A percentile compares a stretch with the other conserved stretches of the same genome.
Conservation (phyloP, 805 yeast species). For the Hanseniaspora clermontiae region DNA sequence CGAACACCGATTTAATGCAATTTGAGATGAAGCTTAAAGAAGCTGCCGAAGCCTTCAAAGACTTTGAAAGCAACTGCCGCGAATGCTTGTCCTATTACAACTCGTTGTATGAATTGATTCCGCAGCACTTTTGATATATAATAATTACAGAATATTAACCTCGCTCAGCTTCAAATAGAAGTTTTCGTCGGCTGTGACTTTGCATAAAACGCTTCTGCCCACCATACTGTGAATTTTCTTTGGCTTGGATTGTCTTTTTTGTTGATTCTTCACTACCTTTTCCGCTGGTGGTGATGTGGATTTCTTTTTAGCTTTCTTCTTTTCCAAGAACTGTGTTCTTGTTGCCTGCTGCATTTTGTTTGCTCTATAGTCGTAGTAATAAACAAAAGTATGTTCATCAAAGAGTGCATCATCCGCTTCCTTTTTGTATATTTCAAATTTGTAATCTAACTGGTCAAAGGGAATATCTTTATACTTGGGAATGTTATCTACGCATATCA, state of each 20-base stretch:
- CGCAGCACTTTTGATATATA: conserved; percentile 6
- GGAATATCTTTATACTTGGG: background rate
- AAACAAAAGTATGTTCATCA: conserved; percentile 2
- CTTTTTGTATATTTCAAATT: background rate
- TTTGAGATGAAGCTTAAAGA: background rate
- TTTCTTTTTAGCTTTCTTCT: background rate
- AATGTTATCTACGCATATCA: background rate
- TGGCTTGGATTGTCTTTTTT: background rate
- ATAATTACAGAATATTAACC: background rate
- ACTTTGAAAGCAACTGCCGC: conserved; percentile 9
- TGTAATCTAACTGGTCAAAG: background rate
- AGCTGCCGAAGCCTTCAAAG: background rate
- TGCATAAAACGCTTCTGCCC: conserved; percentile 5
- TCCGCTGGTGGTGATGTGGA: background rate
- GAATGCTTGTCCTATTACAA: conserved; percentile 10
- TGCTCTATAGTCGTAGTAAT: background rate
- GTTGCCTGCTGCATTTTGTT: background rate
- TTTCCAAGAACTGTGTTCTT: conserved; percentile 1
- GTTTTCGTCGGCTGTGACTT: background rate
- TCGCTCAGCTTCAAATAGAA: conserved; percentile 1
- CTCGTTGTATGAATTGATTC: conserved; percentile 8
- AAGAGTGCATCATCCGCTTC: background rate
- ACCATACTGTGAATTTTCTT: background rate
- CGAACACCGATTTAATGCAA: background rate
- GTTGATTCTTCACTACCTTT: background rate